A percentile compares a stretch with the other conserved stretches of the same genome.
Conservation (phyloP, 441 rosid genomes). For the Erysimum cheiri region DNA sequence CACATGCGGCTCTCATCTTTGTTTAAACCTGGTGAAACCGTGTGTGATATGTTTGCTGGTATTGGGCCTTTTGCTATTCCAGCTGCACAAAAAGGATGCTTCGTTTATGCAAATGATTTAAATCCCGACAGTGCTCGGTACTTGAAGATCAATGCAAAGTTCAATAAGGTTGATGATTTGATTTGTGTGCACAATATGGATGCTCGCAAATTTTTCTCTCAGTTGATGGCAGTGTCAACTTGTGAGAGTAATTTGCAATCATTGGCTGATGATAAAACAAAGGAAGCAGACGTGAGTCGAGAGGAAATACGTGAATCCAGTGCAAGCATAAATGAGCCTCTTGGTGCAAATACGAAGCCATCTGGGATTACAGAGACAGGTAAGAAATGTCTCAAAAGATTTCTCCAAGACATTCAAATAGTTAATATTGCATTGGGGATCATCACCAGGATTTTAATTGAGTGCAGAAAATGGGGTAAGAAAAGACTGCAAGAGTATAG, state of each 20-base stretch:
- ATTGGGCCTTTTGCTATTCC: slow-evolving; percentile 97
- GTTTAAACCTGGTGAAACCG: slow-evolving; percentile 77
- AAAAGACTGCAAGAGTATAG: slow-evolving; percentile 43
- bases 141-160: slow-evolving; percentile 81
- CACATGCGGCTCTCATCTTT: slow-evolving; percentile 79
- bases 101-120: slow-evolving; percentile 87
- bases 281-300: slow-evolving; percentile 31
- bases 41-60: slow-evolving; percentile 97
- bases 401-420: slow-evolving; percentile 13
- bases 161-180: slow-evolving; percentile 78
- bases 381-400: slow-evolving; percentile 37
- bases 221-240: slow-evolving; percentile 59
- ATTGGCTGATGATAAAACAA: slow-evolving; percentile 44
- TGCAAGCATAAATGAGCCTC: slow-evolving; percentile 43
- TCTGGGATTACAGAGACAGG: slow-evolving; percentile 59
- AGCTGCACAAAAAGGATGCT: slow-evolving; percentile 92
- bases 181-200: slow-evolving; percentile 79
- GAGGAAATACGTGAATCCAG: slow-evolving; percentile 37
- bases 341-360: slow-evolving; percentile 54
- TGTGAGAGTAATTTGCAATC: slow-evolving; percentile 48
- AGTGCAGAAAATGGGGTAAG: slow-evolving; percentile 51
- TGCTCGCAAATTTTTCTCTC: slow-evolving; percentile 80
- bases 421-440: not conserved
- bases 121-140: slow-evolving; percentile 83
- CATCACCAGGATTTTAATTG: not conserved